phyloP scores from a whole-genome alignment of 2,329 filamentous ascomycete genomes.

The Pyrenophora teres region DNA sequence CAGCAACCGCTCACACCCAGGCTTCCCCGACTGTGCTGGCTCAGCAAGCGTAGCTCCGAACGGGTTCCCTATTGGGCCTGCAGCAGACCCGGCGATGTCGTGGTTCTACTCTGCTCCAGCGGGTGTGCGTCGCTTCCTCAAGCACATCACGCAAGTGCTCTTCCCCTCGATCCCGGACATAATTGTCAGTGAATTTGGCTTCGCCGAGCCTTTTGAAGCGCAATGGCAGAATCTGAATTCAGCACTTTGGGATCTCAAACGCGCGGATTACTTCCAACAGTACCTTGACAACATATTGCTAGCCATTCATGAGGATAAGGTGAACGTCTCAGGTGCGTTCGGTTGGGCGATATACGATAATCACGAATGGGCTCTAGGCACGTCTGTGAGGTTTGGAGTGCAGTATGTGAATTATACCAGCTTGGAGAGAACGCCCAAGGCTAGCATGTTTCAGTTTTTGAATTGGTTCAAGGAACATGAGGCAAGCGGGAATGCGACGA shows the following conservation, averaged over 20 bases:
- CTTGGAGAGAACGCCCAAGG: slow-evolving; percentile 50
- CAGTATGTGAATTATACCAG: slow-evolving; percentile 52
- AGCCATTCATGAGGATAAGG: slow-evolving; percentile 44
- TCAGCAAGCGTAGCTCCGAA: slow-evolving; percentile 41
- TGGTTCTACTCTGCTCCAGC: slow-evolving; percentile 51
- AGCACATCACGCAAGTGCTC: slow-evolving; percentile 50
- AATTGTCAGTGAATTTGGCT: slow-evolving; percentile 50
- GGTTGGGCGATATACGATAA: slow-evolving; percentile 52
- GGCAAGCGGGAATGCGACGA: slow-evolving; percentile 31
- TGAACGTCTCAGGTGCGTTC: slow-evolving; percentile 52
- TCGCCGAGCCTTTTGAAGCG: slow-evolving; percentile 50
- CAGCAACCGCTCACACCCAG: slow-evolving; percentile 47
- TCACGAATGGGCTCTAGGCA: slow-evolving; percentile 50
- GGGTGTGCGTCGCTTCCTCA: slow-evolving; percentile 50
- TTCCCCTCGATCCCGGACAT: slow-evolving; percentile 51
- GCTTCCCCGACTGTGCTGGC: slow-evolving; percentile 51
- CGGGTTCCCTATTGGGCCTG: slow-evolving; percentile 53
- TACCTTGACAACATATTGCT: slow-evolving; percentile 51
- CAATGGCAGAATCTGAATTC: slow-evolving; percentile 36
- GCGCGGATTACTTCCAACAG: slow-evolving; percentile 50
- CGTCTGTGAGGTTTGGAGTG: slow-evolving; percentile 47
- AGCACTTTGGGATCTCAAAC: slow-evolving; percentile 48
- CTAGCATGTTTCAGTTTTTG: slow-evolving; percentile 50
- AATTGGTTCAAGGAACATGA: slow-evolving; percentile 50
- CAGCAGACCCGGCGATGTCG: slow-evolving; percentile 48